phyloP scores from a whole-genome alignment of 495 filamentous ascomycete species.

The Parachaetomium inaequale region DNA sequence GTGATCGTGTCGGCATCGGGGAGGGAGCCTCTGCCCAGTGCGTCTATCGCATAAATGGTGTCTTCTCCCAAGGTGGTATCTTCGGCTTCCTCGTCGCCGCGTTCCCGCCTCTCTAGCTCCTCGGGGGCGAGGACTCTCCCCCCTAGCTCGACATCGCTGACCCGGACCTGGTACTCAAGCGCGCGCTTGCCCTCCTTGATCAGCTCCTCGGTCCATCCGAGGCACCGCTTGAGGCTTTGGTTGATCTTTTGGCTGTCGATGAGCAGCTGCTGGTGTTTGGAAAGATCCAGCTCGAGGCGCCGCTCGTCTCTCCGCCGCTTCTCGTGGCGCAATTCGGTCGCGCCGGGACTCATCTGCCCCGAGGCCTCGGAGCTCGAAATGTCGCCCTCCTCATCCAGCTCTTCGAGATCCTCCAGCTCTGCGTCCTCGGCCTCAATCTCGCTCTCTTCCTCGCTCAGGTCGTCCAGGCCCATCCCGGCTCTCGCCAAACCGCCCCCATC shows the following conservation, averaged over 20 bases:
- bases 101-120: conserved; percentile 34
- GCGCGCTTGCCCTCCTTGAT: conserved; percentile 86
- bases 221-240: conserved; percentile 82
- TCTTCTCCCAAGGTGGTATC: conserved; percentile 22
- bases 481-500: conserved; percentile 30
- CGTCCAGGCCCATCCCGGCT: conserved; percentile 40
- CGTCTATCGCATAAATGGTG: conserved; percentile 25
- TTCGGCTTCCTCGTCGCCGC: conserved; percentile 47
- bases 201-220: conserved; percentile 81
- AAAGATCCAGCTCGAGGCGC: conserved; percentile 73
- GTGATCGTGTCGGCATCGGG: conserved; percentile 8
- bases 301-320: conserved; percentile 64
- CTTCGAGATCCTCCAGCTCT: conserved; percentile 31
- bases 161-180: conserved; percentile 70
- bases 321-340: conserved; percentile 42
- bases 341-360: conserved; percentile 45
- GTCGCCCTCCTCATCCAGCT: conserved; percentile 41
- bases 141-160: conserved; percentile 74
- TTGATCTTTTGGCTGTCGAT: conserved; percentile 91
- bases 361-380: conserved; percentile 42
- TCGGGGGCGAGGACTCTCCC: conserved; percentile 69
- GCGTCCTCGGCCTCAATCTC: conserved; percentile 39
- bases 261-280: conserved; percentile 82
- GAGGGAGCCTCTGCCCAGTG: conserved; percentile 16
- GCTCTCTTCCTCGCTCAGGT: conserved; percentile 51